Base-by-base conservation (phyloP, 192 early-diverging fungal genomes). In the Jimgerdemannia flammicorona region DNA sequence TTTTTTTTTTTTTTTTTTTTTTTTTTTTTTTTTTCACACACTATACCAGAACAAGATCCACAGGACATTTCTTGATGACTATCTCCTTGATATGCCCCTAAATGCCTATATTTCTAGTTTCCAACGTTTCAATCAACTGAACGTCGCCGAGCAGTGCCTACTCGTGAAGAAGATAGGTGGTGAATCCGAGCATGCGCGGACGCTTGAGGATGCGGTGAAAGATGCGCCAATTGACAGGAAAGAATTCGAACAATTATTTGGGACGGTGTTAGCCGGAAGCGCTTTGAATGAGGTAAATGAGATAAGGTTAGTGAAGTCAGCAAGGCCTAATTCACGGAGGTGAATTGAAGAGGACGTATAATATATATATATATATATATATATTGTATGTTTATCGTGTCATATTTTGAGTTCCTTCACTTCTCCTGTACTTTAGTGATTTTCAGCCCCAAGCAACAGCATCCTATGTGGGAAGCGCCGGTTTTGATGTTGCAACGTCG, bases 61-160 rank as follows among this genome's bases (percentile, higher is more conserved):
- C 39, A 83, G 80, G 44, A 78, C 80, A 0, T 87, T 87, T 17
- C 72, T 87, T 76, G 86, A 87, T 42, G 43, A 75, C 4, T 87
- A 84, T 69, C 49, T 87, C 64, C 72, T 84, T 43, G 84, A 77
- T 3, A 72, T 59, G 1, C 74, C 79, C n/a, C n/a, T 87, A 2
- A 70, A 75, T 9, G 49, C 71, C 19, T 87, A 79, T 43, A 77
- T 67, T 18, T 42, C 44, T 1, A 64, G 77, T 4, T 44, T 84
- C 3, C 72, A 73, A n/a, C 70, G 72, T 9, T 84, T 84, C 66
- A 64, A 73, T 9, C 17, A 70, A 2, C 40, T 87, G 49, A 80
- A 73, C 0, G 74, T 80, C n/a, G 19, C 81, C 63, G 86, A 87
- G 64, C 83, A 83, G 66, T 83, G 81, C 14, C 77, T 87, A 11